These are phyloP conservation scores for Chlorella sp. DNA, from an alignment of 139 green algal genomes.

Conservation along the genomic window DNA sequence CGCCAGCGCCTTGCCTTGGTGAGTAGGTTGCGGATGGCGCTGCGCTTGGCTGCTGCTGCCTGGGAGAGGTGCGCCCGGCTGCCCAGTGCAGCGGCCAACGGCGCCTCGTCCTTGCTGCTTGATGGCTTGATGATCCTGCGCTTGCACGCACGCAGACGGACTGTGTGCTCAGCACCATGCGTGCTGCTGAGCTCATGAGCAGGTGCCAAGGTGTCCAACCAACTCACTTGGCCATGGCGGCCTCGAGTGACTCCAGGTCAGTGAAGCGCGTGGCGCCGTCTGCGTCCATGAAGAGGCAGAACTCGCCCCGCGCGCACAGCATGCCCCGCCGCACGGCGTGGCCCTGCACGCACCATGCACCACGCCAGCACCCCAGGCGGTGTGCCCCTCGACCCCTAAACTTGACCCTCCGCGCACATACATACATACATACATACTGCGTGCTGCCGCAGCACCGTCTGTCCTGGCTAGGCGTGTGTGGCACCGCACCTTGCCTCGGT, in stretches of 20 bases:
- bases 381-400: no score
- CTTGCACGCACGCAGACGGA: no score
- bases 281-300: constrained; percentile 84
- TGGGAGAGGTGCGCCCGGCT: neutral
- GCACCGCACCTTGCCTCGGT: constrained; percentile 73
- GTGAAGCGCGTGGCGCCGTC: constrained; percentile 75
- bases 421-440: no score
- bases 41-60: neutral
- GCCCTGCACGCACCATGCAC: constrained; percentile 39
- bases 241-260: constrained; percentile 81
- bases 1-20: neutral
- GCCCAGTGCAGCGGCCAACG: neutral
- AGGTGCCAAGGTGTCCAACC: no score
- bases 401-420: no score
- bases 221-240: constrained; percentile 32
- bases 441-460: no score
- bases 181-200: no score
- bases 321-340: constrained; percentile 65
- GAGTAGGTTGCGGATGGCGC: neutral
- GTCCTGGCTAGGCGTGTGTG: no score
- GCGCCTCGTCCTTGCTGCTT: neutral
- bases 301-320: constrained; percentile 61
- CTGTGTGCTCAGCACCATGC: no score
- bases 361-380: no score
- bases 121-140: no score